Percentiles rank a stretch among this genome's conserved stretches.
These are phyloP conservation scores for Candida ascalaphidarum DNA, from an alignment of 805 yeast species.

Conservation along the genomic window DNA sequence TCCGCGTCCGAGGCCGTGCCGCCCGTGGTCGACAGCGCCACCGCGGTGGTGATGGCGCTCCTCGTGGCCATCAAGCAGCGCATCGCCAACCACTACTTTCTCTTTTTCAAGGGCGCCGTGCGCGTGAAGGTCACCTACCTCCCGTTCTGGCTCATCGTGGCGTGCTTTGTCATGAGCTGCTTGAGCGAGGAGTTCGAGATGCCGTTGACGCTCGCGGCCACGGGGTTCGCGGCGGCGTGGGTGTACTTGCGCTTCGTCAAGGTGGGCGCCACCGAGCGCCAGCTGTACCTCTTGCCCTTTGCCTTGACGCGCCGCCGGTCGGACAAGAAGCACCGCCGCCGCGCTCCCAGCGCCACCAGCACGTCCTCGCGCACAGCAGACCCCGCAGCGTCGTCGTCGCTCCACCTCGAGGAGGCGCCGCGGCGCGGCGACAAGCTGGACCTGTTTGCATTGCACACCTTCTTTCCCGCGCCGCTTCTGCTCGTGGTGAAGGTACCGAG, in stretches of 20 bases:
- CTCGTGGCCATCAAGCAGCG: conserved; percentile 60
- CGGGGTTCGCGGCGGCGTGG: conserved; percentile 33
- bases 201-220: conserved; percentile 12
- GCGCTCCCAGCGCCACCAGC: conserved; percentile 1
- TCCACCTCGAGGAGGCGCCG: conserved; percentile 5
- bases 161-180: conserved; percentile 13
- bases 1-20: conserved; percentile 20
- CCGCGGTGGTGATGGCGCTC: conserved; percentile 49
- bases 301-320: conserved; percentile 12
- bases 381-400: conserved; percentile 1
- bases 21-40: conserved; percentile 43
- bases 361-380: neutral
- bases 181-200: conserved; percentile 20
- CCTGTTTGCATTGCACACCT: conserved; percentile 27
- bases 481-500: conserved; percentile 12
- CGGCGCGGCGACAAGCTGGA: conserved; percentile 18
- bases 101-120: conserved; percentile 36
- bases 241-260: conserved; percentile 29
- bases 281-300: conserved; percentile 33
- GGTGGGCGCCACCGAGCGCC: conserved; percentile 34
- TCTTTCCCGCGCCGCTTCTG: conserved; percentile 34
- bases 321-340: conserved; percentile 5
- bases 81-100: conserved; percentile 51
- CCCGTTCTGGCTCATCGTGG: conserved; percentile 19
- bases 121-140: conserved; percentile 36